A percentile compares a stretch with the other conserved stretches of the same genome.
phyloP scores from a whole-genome alignment of 345 rosid genomes.

The Citrus trifoliata region DNA sequence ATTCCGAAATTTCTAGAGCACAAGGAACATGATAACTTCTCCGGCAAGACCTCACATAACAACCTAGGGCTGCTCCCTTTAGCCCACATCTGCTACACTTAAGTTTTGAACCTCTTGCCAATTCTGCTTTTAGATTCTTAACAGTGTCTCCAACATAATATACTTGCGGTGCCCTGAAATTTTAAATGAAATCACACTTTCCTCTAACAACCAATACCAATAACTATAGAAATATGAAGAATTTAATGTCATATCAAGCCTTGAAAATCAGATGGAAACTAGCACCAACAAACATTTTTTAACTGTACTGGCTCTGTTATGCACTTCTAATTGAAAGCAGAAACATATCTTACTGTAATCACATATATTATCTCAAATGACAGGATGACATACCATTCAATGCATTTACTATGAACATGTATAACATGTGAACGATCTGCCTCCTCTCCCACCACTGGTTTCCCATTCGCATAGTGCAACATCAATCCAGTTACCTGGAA shows the following conservation, averaged over 20 bases:
- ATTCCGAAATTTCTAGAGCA: conserved; percentile 49
- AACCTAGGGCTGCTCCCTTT: conserved; percentile 90
- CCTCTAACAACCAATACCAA: not conserved
- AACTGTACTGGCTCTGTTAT: not conserved
- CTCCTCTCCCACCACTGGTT: conserved; percentile 46
- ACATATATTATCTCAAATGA: not conserved
- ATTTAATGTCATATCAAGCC: not conserved
- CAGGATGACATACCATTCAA: conserved; percentile 61
- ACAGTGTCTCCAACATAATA: conserved; percentile 57
- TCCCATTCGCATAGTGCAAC: conserved; percentile 60
- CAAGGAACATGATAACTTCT: conserved; percentile 81
- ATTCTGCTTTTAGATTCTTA: conserved; percentile 69
- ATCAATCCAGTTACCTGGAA: conserved; percentile 67
- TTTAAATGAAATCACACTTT: not conserved
- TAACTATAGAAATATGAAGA: not conserved
- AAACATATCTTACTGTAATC: not conserved
- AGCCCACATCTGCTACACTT: conserved; percentile 67
- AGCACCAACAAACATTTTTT: not conserved
- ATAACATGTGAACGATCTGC: conserved; percentile 41
- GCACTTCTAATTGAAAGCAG: not conserved
- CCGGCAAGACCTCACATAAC: conserved; percentile 70
- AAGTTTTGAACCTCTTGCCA: conserved; percentile 72
- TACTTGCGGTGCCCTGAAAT: conserved; percentile 77
- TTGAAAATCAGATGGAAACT: not conserved
- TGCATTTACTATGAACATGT: conserved; percentile 71